phyloP scores from a whole-genome alignment of 192 early-diverging fungal genomes.

The Irineochytrium annulatum region DNA sequence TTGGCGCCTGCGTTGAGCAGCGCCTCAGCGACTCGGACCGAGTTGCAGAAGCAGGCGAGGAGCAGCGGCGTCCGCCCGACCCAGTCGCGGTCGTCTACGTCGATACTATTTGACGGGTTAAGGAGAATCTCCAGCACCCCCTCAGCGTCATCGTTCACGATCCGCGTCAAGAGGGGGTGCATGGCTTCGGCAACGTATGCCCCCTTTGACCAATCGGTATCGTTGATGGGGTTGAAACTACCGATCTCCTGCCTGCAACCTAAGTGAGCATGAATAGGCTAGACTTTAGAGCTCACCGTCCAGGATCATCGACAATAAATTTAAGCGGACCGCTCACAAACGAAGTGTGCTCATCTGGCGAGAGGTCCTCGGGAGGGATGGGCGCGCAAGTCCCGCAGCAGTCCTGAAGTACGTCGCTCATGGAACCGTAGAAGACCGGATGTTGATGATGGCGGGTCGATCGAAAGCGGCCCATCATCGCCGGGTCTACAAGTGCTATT shows the following conservation, averaged over 20 bases:
- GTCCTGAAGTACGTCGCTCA: conserved; percentile 25
- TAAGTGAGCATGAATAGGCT: too few relatives aligned
- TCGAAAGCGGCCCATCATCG: background rate
- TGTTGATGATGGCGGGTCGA: conserved; percentile 15
- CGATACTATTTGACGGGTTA: background rate
- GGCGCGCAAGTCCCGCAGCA: conserved; percentile 25
- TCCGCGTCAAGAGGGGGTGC: too few relatives aligned
- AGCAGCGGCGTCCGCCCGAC: conserved; percentile 20
- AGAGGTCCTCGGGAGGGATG: conserved; percentile 10
- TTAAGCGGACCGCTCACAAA: conserved; percentile 18
- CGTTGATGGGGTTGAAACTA: conserved; percentile 33
- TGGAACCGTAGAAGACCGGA: conserved; percentile 24
- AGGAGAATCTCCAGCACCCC: background rate
- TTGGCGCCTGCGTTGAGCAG: conserved; percentile 16
- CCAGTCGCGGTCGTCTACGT: conserved; percentile 24
- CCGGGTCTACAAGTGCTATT: background rate
- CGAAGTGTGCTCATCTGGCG: conserved; percentile 15
- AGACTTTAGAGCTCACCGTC: too few relatives aligned
- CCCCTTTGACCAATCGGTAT: conserved; percentile 24
- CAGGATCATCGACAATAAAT: conserved; percentile 29
- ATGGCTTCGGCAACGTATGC: conserved; percentile 15
- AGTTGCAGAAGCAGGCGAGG: conserved; percentile 17
- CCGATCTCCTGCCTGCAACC: conserved; percentile 31
- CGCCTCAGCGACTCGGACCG: conserved; percentile 3
- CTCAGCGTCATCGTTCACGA: background rate